These are phyloP conservation scores for Schizopora paradoxa DNA, from an alignment of 1,284 basidiomycete genomes.

Conservation along the genomic window DNA sequence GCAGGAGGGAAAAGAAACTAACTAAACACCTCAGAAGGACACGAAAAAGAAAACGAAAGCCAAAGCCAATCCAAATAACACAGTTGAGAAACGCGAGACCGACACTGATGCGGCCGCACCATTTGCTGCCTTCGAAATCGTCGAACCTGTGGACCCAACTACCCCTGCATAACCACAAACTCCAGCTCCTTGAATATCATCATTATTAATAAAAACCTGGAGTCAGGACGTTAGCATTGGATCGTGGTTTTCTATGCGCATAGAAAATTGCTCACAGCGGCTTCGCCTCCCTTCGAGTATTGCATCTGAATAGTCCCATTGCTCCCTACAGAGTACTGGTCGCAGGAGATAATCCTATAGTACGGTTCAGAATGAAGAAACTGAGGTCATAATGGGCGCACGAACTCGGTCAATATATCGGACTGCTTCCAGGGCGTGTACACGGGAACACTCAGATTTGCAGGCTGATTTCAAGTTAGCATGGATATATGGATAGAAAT, in stretches of 20 bases:
- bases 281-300: slow-evolving; percentile 53
- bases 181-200: slow-evolving; percentile 4
- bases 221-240: background rate
- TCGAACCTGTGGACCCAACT: no score
- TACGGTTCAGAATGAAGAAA: slow-evolving; percentile 8
- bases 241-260: background rate
- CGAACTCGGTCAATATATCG: slow-evolving; percentile 52
- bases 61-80: no score
- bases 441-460: slow-evolving; percentile 49
- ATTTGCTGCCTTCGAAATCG: no score
- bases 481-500: slow-evolving; percentile 1
- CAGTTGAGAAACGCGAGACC: no score
- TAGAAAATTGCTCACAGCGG: slow-evolving; percentile 5
- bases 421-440: slow-evolving; percentile 45
- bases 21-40: no score
- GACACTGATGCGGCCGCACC: no score
- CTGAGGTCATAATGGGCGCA: slow-evolving; percentile 11
- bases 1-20: no score
- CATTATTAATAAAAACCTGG: background rate
- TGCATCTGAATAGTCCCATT: slow-evolving; percentile 50
- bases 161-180: slow-evolving; percentile 10
- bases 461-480: slow-evolving; percentile 46
- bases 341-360: slow-evolving; percentile 52
- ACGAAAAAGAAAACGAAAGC: no score
- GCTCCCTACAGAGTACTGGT: slow-evolving; percentile 61